Evolutionary conservation across 352 stramenopile species (phyloP), one percentile per base, ranked within the genome.

Genomic region (Globisporangium paroecandrum): DNA sequence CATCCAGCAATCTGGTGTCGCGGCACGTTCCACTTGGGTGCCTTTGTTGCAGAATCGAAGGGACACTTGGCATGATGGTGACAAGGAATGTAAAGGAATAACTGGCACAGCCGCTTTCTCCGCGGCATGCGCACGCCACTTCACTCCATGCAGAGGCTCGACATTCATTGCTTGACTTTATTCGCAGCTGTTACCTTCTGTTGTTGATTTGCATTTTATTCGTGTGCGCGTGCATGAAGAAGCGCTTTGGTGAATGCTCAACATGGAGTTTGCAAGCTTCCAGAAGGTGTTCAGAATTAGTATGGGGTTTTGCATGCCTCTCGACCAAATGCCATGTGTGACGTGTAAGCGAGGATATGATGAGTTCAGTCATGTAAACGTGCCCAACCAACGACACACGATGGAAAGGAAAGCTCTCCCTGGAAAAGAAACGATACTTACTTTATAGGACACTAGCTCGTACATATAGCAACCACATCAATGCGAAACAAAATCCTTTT

Each of bases 71-170:
- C 38, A 13, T 36, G 43, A 49, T 49, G 4, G 15, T 32, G 27
- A 32, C 27, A 32, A 25, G 2, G 27, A 10, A 60, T 25, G 55
- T 43, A 60, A 60, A 60, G 55, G 55, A 60, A 32, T 15, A 49
- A 7, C 41, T 49, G 15, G 41, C 41, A 49, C 41, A 49, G 41
- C 41, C 41, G 41, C 41, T 49, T 49, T 49, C 41, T n/a, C 41
- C 15, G 41, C 41, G 4, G 15, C 13, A 6, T n/a, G 15, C 41
- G 41, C 41, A 49, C 15, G 5, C 41, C 41, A 49, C 41, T 49
- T 49, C 41, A 49, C 27, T 32, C 27, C 27, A 32, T 49, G 41
- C 41, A 49, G 41, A 49, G 41, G 41, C 41, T 49, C 6, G 41
- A 5, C 41, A n/a, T 49, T 18, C 36, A 47, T 47, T 47, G 0